phyloP scores from a whole-genome alignment of 768 basidiomycete genomes.

The Steccherinum ochraceum region DNA sequence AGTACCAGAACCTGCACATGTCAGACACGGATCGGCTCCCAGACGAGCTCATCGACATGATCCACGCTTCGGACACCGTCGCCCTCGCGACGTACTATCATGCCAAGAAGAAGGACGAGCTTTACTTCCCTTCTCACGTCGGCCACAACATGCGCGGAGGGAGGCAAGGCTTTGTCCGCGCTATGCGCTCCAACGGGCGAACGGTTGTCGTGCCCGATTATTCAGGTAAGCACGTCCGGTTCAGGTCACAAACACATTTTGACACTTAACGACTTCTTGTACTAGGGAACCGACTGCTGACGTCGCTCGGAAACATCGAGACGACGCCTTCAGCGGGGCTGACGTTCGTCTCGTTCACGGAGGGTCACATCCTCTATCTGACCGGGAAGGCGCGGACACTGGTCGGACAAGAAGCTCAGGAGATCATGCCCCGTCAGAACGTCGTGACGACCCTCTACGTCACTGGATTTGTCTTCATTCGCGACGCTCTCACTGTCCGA shows the following conservation, averaged over 20 bases:
- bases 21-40: constrained; percentile 37
- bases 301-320: constrained; percentile 57
- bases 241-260: constrained; percentile 6
- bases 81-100: constrained; percentile 50
- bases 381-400: constrained; percentile 50
- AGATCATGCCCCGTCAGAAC: constrained; percentile 51
- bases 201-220: constrained; percentile 57
- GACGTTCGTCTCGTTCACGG: constrained; percentile 47
- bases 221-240: constrained; percentile 31
- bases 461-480: constrained; percentile 48
- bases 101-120: constrained; percentile 31
- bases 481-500: constrained; percentile 48
- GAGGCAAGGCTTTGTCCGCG: constrained; percentile 52
- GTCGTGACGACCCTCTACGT: constrained; percentile 40
- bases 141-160: constrained; percentile 65
- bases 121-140: constrained; percentile 46
- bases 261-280: not conserved
- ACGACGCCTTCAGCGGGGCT: constrained; percentile 49
- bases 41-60: constrained; percentile 40
- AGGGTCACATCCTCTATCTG: constrained; percentile 54
- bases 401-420: constrained; percentile 39
- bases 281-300: constrained; percentile 56
- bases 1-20: constrained; percentile 29
- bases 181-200: constrained; percentile 39
- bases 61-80: constrained; percentile 44